Conservation (phyloP, 371 early-diverging fungal species). For the Apophysomyces ossiformis region DNA sequence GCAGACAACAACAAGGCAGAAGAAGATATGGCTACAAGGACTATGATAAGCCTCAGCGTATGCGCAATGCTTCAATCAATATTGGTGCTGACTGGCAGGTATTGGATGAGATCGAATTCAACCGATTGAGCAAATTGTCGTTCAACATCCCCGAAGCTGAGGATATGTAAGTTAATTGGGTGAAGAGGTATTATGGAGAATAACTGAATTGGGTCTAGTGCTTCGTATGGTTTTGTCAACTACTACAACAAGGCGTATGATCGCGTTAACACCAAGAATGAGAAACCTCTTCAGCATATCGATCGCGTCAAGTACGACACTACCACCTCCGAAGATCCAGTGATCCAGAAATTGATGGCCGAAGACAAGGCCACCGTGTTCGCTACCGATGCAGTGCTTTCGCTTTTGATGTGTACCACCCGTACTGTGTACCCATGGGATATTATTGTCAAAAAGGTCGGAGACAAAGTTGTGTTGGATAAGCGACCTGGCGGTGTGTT, state of each 20-base stretch:
- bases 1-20: slow-evolving; percentile 47
- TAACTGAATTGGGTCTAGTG: slow-evolving; percentile 20
- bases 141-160: slow-evolving; percentile 77
- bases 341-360: slow-evolving; percentile 71
- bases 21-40: slow-evolving; percentile 57
- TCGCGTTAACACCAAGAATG: slow-evolving; percentile 81
- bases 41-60: slow-evolving; percentile 69
- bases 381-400: slow-evolving; percentile 89
- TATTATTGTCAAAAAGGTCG: slow-evolving; percentile 87
- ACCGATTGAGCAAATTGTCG: slow-evolving; percentile 82
- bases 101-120: slow-evolving; percentile 94
- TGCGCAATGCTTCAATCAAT: slow-evolving; percentile 88
- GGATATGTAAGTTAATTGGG: slow-evolving; percentile 67
- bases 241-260: slow-evolving; percentile 88
- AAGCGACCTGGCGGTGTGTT: slow-evolving; percentile 85
- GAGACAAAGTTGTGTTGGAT: slow-evolving; percentile 88
- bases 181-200: neutral
- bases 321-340: slow-evolving; percentile 83
- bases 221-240: slow-evolving; percentile 70
- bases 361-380: slow-evolving; percentile 78
- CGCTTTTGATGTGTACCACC: slow-evolving; percentile 92
- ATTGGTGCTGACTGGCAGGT: slow-evolving; percentile 92
- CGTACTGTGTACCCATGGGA: slow-evolving; percentile 97
- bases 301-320: slow-evolving; percentile 77
- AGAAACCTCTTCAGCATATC: slow-evolving; percentile 72